These are phyloP conservation scores for Apiospora kogelbergensis DNA, from an alignment of 2,329 filamentous ascomycete genomes.

Conservation along the genomic window DNA sequence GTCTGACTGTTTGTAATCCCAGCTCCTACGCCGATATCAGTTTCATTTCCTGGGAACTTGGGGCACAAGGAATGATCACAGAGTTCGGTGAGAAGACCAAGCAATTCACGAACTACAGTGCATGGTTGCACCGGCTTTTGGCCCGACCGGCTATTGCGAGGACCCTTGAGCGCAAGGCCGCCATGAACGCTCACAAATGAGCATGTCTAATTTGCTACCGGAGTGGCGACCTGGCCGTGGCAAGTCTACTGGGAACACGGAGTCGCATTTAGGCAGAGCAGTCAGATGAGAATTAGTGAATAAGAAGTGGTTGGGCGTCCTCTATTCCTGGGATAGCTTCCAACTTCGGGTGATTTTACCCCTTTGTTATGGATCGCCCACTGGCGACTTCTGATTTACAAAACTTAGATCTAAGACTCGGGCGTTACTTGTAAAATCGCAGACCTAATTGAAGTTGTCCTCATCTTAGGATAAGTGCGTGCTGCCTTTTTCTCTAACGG, in stretches of 20 bases:
- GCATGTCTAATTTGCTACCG: not conserved
- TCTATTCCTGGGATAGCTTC: not conserved
- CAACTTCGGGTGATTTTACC: not conserved
- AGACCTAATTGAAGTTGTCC: not conserved
- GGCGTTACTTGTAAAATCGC: too few species aligned
- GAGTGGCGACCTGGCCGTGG: not conserved
- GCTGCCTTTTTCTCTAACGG: not conserved
- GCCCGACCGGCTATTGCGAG: slow-evolving; percentile 32
- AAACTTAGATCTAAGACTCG: not conserved
- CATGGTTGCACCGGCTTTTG: slow-evolving; percentile 34
- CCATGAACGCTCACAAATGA: not conserved
- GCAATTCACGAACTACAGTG: slow-evolving; percentile 34
- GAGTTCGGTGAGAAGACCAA: slow-evolving; percentile 13
- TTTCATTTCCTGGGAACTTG: slow-evolving; percentile 31
- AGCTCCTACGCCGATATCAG: slow-evolving; percentile 33
- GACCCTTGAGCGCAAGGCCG: slow-evolving; percentile 4
- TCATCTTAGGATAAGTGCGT: not conserved
- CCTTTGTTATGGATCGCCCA: not conserved
- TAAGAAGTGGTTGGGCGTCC: not conserved
- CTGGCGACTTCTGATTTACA: too few species aligned
- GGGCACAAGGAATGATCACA: not conserved
- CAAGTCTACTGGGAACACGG: not conserved
- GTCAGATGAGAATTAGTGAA: not conserved
- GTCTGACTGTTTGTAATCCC: not conserved
- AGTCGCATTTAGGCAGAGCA: not conserved